Conservation (phyloP, 164 flowering plant species). For the Umbilicus rupestris region DNA sequence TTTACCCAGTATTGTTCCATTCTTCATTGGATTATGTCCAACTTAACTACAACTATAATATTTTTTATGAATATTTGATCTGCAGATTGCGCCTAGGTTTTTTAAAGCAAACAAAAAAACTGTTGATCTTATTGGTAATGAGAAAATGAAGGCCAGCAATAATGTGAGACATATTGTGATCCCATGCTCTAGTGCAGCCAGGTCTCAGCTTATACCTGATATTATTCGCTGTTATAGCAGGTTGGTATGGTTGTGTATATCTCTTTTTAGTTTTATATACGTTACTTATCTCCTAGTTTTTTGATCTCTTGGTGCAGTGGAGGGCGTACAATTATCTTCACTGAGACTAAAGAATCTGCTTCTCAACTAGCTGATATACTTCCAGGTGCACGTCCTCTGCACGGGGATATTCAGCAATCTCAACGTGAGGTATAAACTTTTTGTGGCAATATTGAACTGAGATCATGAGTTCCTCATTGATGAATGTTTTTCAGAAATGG, state of each 20-base stretch:
- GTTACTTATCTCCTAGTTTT: background rate
- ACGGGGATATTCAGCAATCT: conserved; percentile 90
- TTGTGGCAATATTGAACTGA: too few species aligned
- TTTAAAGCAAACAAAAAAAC: conserved; percentile 66
- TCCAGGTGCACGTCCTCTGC: conserved; percentile 77
- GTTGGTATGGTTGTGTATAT: conserved; percentile 21
- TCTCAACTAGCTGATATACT: conserved; percentile 65
- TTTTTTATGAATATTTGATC: too few species aligned
- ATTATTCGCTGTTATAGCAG: conserved; percentile 82
- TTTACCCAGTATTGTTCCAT: too few species aligned
- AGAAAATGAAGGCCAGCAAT: conserved; percentile 87
- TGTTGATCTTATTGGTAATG: conserved; percentile 87
- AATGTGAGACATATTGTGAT: conserved; percentile 76
- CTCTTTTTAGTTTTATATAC: background rate
- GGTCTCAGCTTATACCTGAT: conserved; percentile 72
- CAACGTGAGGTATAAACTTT: conserved; percentile 55
- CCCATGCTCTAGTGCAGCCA: conserved; percentile 71
- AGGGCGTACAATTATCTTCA: conserved; percentile 78
- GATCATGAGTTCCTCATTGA: background rate
- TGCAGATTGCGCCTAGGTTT: conserved; percentile 67
- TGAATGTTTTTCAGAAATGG: background rate
- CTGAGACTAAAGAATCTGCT: conserved; percentile 74
- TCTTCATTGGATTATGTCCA: too few species aligned
- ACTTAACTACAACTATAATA: too few species aligned
- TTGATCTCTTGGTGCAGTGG: conserved; percentile 37